Base-by-base conservation (phyloP, 1,284 basidiomycete species). In the Pulveroboletus ridleyi region DNA sequence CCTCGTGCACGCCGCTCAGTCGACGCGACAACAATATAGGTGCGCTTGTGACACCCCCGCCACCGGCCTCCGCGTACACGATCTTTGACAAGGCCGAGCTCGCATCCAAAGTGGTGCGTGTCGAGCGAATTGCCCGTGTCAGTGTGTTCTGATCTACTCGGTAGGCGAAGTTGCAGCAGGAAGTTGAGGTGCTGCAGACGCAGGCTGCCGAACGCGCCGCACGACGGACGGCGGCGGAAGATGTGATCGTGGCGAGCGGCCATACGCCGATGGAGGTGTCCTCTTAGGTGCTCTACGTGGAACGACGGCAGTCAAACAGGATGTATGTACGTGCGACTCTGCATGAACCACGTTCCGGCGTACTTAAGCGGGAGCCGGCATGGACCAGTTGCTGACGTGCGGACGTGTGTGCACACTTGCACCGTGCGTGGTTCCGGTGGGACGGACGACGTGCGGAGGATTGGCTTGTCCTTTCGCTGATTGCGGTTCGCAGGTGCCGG, bases 61-160 rank as follows among this genome's bases (percentile, higher is more conserved):
- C 75, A 20, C 74, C 80, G 1, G 72, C 80, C 1, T 81, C 86
- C 0, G 82, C 87, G 8, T 91, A 86, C 69, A 83, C 86, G 4
- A 84, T 86, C 57, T 91, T 91, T 73, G 80, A 88, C 69, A 79
- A 84, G 64, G 69, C 79, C 11, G 88, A 90, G 17, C 72, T 93
- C 15, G 86, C 90, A 62, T 80, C 80, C 17, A 87, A 88, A 71
- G 76, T 83, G 62, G 89, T 90, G 66, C 56, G 86, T 80, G 10
- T 20, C 47, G 39, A 46, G 17, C 11, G 7, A 52, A 10, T 8
- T 46, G 18, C 44, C 5, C 5, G 35, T 11, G 15, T 22, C 4
- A n/a, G 9, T 20, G 8, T 49, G 35, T 39, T 9, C 64, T 70
- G 39, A 71, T 58, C 22, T 8, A 39, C 52, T 56, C 39, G 29